Conservation (phyloP, 352 stramenopile species). For the Phytophthora foliorum region DNA sequence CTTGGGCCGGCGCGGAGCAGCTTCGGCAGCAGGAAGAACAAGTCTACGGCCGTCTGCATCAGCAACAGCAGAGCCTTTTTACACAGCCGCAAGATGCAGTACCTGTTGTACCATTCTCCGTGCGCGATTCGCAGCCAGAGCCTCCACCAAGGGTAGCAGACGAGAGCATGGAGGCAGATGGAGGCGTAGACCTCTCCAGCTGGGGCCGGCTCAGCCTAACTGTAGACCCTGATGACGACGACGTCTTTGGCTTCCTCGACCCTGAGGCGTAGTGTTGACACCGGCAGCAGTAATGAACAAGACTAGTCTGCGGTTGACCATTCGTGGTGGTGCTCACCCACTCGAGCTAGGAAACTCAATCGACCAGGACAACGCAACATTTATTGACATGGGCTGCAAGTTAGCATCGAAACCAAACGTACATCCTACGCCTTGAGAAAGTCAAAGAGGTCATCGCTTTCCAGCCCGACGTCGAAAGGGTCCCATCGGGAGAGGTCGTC, state of each 20-base stretch:
- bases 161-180: conserved; percentile 8
- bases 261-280: conserved; percentile 14
- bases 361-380: not conserved
- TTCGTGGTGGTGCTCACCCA: not conserved
- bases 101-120: not conserved
- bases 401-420: not conserved
- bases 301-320: too few species aligned
- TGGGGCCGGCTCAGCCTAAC: conserved; percentile 33
- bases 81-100: conserved; percentile 20
- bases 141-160: not conserved
- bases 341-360: not conserved
- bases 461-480: conserved; percentile 72
- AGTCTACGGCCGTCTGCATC: conserved; percentile 28
- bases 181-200: conserved; percentile 22
- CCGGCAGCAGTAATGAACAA: not conserved
- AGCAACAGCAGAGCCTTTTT: conserved; percentile 34
- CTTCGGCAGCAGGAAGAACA: conserved; percentile 19
- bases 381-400: not conserved
- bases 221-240: conserved; percentile 30
- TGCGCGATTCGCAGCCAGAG: not conserved
- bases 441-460: conserved; percentile 82
- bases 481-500: conserved; percentile 69
- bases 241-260: conserved; percentile 39
- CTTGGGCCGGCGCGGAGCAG: conserved; percentile 26
- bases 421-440: conserved; percentile 71